phyloP scores from a whole-genome alignment of 2,329 filamentous ascomycete species.

The Rhytidhysteron rufulum region DNA sequence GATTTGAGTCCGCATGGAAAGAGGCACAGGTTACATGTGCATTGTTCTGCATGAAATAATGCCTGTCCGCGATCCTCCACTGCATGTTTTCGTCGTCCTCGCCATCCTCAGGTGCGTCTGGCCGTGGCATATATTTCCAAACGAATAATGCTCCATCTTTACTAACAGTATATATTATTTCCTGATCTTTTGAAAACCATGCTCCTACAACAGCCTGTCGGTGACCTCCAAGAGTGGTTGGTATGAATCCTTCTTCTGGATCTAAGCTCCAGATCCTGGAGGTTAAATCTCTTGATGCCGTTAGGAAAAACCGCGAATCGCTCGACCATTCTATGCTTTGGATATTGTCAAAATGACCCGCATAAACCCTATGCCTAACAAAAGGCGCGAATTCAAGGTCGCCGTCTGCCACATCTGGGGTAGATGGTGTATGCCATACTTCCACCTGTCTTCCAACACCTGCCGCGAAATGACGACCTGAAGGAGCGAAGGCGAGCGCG shows the following conservation, averaged over 20 bases:
- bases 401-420: constrained; percentile 76
- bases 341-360: constrained; percentile 84
- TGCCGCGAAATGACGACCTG: constrained; percentile 85
- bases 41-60: constrained; percentile 92
- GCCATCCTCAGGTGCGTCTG: constrained; percentile 50
- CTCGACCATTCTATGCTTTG: constrained; percentile 89
- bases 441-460: constrained; percentile 84
- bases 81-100: constrained; percentile 65
- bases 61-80: constrained; percentile 86
- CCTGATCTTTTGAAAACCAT: constrained; percentile 95
- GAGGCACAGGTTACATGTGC: constrained; percentile 85
- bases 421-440: constrained; percentile 93
- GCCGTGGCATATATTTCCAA: constrained; percentile 75
- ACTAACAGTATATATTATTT: constrained; percentile 92
- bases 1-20: constrained; percentile 79
- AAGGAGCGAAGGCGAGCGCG: constrained; percentile 84
- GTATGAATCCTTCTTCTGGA: constrained; percentile 79
- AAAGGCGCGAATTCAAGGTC: constrained; percentile 95
- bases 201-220: constrained; percentile 86
- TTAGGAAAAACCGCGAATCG: constrained; percentile 94
- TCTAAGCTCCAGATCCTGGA: constrained; percentile 93
- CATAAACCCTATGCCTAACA: constrained; percentile 78
- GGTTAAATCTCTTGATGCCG: constrained; percentile 85
- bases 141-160: constrained; percentile 95
- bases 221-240: constrained; percentile 87